phyloP scores from a whole-genome alignment of 352 stramenopile genomes.

The Phytophthora hibernalis region DNA sequence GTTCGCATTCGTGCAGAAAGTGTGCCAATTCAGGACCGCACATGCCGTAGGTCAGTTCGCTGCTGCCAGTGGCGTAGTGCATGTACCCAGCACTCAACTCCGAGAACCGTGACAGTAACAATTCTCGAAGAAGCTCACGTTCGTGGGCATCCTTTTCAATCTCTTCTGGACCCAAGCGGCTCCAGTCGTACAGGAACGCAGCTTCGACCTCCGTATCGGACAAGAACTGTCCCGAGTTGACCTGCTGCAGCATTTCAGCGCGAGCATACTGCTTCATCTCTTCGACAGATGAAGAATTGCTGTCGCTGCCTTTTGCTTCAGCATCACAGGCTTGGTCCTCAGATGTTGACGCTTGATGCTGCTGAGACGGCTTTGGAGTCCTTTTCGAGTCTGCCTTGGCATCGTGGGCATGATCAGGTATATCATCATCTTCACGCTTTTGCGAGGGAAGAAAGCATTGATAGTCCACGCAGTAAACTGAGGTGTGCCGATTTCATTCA shows the following conservation, averaged over 20 bases:
- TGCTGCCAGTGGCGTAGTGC: constrained; percentile 79
- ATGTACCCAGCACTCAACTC: constrained; percentile 69
- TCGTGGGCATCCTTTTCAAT: constrained; percentile 34
- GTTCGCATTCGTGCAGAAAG: constrained; percentile 76
- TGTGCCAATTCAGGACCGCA: constrained; percentile 68
- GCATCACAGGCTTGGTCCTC: constrained; percentile 21
- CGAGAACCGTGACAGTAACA: constrained; percentile 63
- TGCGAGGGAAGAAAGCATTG: constrained; percentile 64
- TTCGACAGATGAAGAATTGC: constrained; percentile 32
- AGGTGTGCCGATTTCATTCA: constrained; percentile 85
- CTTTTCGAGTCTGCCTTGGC: constrained; percentile 22
- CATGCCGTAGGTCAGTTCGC: constrained; percentile 75
- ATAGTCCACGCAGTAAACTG: constrained; percentile 68
- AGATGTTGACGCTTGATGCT: constrained; percentile 13
- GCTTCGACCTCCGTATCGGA: constrained; percentile 83
- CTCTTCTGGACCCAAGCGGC: constrained; percentile 61
- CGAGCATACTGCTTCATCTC: constrained; percentile 73
- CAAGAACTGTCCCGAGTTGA: constrained; percentile 81
- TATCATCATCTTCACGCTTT: constrained; percentile 26
- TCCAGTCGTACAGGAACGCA: constrained; percentile 85
- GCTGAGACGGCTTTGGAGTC: constrained; percentile 13
- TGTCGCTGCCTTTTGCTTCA: constrained; percentile 36
- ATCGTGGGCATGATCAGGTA: constrained; percentile 9
- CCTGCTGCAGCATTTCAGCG: constrained; percentile 75
- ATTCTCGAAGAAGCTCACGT: constrained; percentile 59